Conservation (phyloP, 2,329 filamentous ascomycete genomes). For the Penicillium aurantiogriseum region DNA sequence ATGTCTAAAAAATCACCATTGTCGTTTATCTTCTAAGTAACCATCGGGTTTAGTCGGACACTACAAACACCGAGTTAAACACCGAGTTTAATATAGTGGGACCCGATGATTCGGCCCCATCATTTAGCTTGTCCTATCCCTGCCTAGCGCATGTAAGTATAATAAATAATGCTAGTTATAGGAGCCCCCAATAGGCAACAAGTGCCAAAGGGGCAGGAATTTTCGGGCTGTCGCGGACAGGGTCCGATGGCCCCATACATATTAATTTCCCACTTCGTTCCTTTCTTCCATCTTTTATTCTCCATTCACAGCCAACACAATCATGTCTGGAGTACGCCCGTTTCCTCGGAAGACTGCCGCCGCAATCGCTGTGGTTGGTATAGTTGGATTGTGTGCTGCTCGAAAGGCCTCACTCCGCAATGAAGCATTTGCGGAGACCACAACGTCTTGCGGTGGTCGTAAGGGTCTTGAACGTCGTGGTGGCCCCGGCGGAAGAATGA, state of each 20-base stretch:
- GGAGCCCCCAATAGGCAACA: background rate
- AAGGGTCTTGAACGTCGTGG: background rate
- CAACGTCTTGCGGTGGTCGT: background rate
- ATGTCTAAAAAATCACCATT: no score
- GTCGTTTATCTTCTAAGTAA: no score
- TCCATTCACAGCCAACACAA: background rate
- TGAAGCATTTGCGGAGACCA: background rate
- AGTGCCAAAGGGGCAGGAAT: background rate
- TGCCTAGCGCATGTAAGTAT: background rate
- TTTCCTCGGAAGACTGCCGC: background rate
- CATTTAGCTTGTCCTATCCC: background rate
- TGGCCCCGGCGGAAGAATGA: background rate
- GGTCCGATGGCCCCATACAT: background rate
- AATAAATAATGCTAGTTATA: background rate
- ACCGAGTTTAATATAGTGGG: background rate
- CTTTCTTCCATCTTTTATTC: background rate
- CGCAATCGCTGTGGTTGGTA: background rate
- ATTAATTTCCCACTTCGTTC: background rate
- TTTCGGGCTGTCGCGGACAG: no score
- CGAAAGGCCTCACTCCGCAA: background rate
- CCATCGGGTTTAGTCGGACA: background rate
- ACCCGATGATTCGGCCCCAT: background rate
- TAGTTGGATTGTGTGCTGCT: background rate
- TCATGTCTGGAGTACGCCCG: background rate
- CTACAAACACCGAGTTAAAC: background rate